A percentile compares a stretch with the other conserved stretches of the same genome.
Conservation (phyloP, 75 land plant genomes). For the Pinus taeda region DNA sequence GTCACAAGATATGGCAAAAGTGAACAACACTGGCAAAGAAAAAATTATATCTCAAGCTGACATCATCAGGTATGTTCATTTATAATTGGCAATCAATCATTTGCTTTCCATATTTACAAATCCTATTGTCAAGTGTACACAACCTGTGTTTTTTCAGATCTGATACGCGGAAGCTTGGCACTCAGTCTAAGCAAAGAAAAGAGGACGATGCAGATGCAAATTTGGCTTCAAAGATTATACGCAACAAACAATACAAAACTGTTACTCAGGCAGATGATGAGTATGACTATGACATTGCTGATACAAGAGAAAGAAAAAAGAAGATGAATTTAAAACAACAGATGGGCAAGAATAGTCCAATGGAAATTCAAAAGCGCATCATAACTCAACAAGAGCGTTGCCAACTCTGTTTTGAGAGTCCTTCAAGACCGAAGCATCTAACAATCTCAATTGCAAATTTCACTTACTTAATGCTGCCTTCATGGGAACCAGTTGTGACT, state of each 20-base stretch:
- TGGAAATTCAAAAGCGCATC: slow-evolving; percentile 31
- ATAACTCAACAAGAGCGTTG: slow-evolving; percentile 90
- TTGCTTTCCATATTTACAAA: neutral
- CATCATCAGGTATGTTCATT: neutral
- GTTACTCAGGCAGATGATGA: slow-evolving; percentile 78
- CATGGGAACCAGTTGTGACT: slow-evolving; percentile 68
- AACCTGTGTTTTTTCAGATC: neutral
- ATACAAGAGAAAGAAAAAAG: slow-evolving; percentile 35
- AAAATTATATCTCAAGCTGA: neutral
- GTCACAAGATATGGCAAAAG: neutral
- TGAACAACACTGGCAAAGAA: neutral
- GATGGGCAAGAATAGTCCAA: slow-evolving; percentile 13
- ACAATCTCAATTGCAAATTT: slow-evolving; percentile 79
- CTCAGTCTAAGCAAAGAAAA: slow-evolving; percentile 5
- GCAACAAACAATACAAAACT: slow-evolving; percentile 54
- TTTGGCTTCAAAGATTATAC: slow-evolving; percentile 64
- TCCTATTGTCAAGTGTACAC: neutral
- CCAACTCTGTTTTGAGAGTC: slow-evolving; percentile 85
- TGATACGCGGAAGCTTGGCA: neutral
- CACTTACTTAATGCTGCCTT: slow-evolving; percentile 83
- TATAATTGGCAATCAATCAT: neutral
- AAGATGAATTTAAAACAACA: slow-evolving; percentile 11
- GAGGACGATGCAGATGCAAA: slow-evolving; percentile 58
- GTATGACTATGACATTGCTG: slow-evolving; percentile 68
- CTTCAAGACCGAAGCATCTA: slow-evolving; percentile 83